Base-by-base conservation (phyloP, 768 basidiomycete species). In the Termitomyces sp. region DNA sequence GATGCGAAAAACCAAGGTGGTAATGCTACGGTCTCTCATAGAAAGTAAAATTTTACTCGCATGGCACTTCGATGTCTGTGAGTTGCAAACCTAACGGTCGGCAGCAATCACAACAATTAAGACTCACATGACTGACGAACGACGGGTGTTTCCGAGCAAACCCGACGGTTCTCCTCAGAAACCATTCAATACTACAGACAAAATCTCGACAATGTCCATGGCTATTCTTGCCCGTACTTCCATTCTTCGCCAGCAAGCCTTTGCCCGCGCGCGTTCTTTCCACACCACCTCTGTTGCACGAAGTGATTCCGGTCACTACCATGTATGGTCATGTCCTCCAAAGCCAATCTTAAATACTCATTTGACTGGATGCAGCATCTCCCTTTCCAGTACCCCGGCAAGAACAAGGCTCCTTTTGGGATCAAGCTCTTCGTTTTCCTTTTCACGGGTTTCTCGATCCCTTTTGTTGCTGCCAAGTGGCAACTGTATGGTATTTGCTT, bases 371-470 rank as follows among this genome's bases (percentile, higher is more conserved):
- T 61, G 21, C 56, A 84, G 83, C 83, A 83, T 66, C 70, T 82
- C 21, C 84, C 82, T 15, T 86, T 84, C 69, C 69, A 69, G 55
- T 78, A 70, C 61, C 83, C 80, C 49, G 78, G 75, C 19, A 71
- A 78, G 56, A 82, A 79, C 55, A 84, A 79, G 63, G 58, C 62
- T n/a, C 59, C 70, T 11, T 84, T 83, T 56, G 84, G 68, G 5
- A 47, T 71, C 49, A 86, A 84, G 70, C 59, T 84, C 51, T 59
- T 66, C 26, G 53, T 67, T 6, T 83, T 74, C 69, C 75, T 91
- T 54, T 48, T 67, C 14, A 57, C 73, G 12, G 89, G 87, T 12
- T 87, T 89, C 68, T 68, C 78, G 55, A 80, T 90, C 59, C 89
- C 89, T 28, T 84, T 91, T 69, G 60, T 78, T 53, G 87, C 87